A percentile compares a stretch with the other conserved stretches of the same genome.
These are phyloP conservation scores for Hygrocybe coccinea DNA, from an alignment of 768 basidiomycete genomes.

Conservation along the genomic window DNA sequence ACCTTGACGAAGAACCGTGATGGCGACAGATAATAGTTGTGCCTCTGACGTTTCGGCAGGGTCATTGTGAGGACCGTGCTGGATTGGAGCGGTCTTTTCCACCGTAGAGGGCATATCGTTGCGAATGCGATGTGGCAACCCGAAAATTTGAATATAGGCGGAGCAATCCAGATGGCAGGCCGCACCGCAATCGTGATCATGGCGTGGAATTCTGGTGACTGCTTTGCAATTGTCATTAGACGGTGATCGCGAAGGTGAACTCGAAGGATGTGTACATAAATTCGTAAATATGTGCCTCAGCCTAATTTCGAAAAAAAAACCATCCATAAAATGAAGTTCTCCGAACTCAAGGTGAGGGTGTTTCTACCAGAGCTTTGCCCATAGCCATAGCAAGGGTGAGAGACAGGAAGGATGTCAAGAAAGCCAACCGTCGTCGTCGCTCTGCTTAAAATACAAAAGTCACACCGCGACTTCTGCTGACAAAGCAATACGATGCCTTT, in stretches of 20 bases:
- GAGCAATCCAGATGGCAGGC: no score
- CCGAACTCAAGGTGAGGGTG: constrained; percentile 80
- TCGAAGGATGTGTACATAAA: neutral
- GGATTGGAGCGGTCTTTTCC: neutral
- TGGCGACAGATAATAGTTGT: constrained; percentile 63
- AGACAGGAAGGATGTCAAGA: constrained; percentile 57
- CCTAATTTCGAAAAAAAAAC: constrained; percentile 78
- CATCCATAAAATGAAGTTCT: constrained; percentile 36
- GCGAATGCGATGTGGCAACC: no score
- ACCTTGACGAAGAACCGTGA: constrained; percentile 65
- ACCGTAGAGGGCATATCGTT: neutral
- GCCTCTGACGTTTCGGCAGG: constrained; percentile 13
- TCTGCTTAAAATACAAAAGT: constrained; percentile 32
- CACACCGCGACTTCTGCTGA: constrained; percentile 1
- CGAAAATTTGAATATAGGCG: no score
- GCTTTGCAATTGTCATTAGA: no score
- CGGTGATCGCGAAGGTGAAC: neutral
- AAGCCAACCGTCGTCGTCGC: constrained; percentile 76
- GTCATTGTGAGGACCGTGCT: constrained; percentile 3
- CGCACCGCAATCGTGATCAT: no score
- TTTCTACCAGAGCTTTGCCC: constrained; percentile 61
- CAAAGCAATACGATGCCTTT: constrained; percentile 51
- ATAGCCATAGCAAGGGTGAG: constrained; percentile 45
- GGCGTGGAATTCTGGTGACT: no score
- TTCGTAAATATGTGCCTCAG: constrained; percentile 50